Evolutionary conservation across 306 rosid genomes (phyloP), one percentile per base, ranked within the genome.

Genomic region (Hylodesmum podocarpum): DNA sequence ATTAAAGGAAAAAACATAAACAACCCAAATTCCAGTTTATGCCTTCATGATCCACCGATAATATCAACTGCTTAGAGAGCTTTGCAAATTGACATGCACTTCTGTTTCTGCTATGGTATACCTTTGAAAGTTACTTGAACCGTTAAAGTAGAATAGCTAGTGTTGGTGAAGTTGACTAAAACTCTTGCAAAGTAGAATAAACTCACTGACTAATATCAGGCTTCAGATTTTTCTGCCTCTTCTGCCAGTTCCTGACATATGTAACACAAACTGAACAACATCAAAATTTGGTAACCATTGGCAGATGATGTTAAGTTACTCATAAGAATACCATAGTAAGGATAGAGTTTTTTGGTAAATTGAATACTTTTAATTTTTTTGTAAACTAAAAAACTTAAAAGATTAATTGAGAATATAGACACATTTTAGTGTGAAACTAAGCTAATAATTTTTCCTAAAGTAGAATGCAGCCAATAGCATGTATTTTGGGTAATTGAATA

Each of bases 161-260:
- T 18, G 70, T 77, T 13, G 79, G 63, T 66, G 58, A 63, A 76
- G 41, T 37, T 73, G 54, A 70, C 61, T 36, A 50, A 47, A 81
- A 54, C 33, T 65, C 50, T 79, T 39, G 55, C 25, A 73, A 49
- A 74, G 68, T 70, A 2, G 51, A 81, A 73, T 66, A 22, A 79
- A 68, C 78, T 81, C 70, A 76, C 80, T 69, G 76, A 65, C 78
- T 78, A 70, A 57, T 80, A 79, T 62, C 72, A 50, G 72, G 43
- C 72, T 86, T 80, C 77, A 43, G 62, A 77, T 62, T 75, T 82
- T 77, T 85, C 82, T 61, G 81, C 68, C 66, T 62, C 74, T 37
- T 78, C 61, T 49, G 43, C 59, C 69, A 58, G 29, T 77, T 76
- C 81, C 70, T 62, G 84, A 78, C 80, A 82, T 46, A 66, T 58